These are phyloP conservation scores for Allantophomopsis cytisporea DNA, from an alignment of 2,329 filamentous ascomycete species.

Conservation along the genomic window DNA sequence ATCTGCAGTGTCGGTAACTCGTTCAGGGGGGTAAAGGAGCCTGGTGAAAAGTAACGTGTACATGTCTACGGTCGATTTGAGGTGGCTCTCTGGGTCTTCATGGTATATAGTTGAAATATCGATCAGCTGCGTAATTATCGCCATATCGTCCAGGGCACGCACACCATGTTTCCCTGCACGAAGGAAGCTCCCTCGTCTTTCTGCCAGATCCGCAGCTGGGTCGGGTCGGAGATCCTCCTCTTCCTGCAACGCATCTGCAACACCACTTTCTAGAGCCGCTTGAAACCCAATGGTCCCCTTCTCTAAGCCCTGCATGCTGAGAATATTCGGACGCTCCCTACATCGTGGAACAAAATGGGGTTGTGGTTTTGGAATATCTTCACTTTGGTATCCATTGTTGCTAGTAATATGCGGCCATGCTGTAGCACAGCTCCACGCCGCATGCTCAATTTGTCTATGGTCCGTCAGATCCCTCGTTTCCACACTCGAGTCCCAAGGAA, in stretches of 20 bases:
- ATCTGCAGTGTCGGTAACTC: slow-evolving; percentile 40
- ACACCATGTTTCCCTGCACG: slow-evolving; percentile 24
- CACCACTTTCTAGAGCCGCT: slow-evolving; percentile 51
- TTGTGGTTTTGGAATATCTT: slow-evolving; percentile 7
- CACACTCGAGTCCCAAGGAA: slow-evolving; percentile 51
- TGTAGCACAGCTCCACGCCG: slow-evolving; percentile 48
- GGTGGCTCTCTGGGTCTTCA: slow-evolving; percentile 34
- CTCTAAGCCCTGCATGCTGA: slow-evolving; percentile 58
- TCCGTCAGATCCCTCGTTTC: slow-evolving; percentile 51
- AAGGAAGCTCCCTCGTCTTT: slow-evolving; percentile 12
- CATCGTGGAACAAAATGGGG: slow-evolving; percentile 16
- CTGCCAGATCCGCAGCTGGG: slow-evolving; percentile 4
- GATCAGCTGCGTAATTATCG: slow-evolving; percentile 42
- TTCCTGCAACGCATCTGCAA: slow-evolving; percentile 50
- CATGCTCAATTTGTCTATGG: slow-evolving; percentile 47
- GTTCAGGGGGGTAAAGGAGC: slow-evolving; percentile 41
- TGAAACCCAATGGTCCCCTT: slow-evolving; percentile 58
- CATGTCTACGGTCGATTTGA: slow-evolving; percentile 36
- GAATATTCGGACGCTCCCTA: slow-evolving; percentile 44
- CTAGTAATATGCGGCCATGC: slow-evolving; percentile 44
- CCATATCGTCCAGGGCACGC: slow-evolving; percentile 40
- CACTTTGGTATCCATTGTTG: slow-evolving; percentile 23
- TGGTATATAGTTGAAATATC: slow-evolving; percentile 39
- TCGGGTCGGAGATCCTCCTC: slow-evolving; percentile 31
- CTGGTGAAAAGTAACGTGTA: slow-evolving; percentile 49